These are phyloP conservation scores for Apiosordaria backusii DNA, from an alignment of 495 filamentous ascomycete species.

Conservation along the genomic window DNA sequence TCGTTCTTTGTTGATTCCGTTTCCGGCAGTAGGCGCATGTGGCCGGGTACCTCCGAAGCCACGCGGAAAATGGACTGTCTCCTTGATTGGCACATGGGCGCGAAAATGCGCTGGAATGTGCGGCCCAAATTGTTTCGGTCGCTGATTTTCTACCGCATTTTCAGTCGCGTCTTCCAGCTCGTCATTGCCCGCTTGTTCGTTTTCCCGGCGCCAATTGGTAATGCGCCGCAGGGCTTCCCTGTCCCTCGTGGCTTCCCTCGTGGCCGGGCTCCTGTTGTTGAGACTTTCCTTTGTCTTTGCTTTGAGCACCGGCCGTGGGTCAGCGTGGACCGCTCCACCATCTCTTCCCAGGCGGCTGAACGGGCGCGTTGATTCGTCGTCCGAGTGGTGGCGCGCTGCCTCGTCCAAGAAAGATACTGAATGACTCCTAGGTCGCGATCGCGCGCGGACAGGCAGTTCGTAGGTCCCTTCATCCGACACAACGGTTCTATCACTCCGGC, in stretches of 20 bases:
- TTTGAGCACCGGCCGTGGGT: neutral
- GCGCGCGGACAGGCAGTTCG: constrained; percentile 15
- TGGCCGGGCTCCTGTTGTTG: neutral
- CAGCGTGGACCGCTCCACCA: neutral
- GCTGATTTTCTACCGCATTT: neutral
- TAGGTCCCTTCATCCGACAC: constrained; percentile 1
- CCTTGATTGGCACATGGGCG: constrained; percentile 12
- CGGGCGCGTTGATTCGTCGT: constrained; percentile 8
- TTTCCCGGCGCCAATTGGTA: neutral
- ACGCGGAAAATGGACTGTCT: constrained; percentile 4
- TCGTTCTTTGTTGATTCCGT: constrained; percentile 20
- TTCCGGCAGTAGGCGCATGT: constrained; percentile 11
- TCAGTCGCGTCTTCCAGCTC: neutral
- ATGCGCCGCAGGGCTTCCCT: neutral
- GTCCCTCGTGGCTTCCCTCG: neutral
- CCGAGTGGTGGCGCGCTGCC: neutral
- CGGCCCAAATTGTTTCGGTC: neutral
- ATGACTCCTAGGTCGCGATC: constrained; percentile 11
- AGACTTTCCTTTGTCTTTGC: neutral
- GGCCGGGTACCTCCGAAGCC: neutral
- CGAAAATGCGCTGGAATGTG: constrained; percentile 15
- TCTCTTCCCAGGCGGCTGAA: constrained; percentile 1
- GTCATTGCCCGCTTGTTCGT: neutral
- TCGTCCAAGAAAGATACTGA: constrained; percentile 19
- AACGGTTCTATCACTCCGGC: constrained; percentile 2